Conservation (phyloP, 139 green algal species). For the Ulvella scutata region DNA sequence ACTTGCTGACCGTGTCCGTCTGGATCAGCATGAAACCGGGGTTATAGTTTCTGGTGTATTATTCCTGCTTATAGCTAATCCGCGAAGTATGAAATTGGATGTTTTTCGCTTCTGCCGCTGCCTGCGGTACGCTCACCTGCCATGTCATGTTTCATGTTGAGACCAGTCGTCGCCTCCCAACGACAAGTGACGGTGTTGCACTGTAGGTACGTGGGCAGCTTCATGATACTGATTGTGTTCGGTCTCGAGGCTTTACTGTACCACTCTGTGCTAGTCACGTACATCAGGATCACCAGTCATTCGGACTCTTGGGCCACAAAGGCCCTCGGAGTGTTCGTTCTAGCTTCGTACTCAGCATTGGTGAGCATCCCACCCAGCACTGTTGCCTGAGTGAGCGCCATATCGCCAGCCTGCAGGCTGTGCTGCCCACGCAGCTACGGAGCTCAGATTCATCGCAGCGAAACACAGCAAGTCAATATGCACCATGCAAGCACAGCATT, state of each 20-base stretch:
- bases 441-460: not conserved
- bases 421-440: not conserved
- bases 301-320: not conserved
- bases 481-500: not conserved
- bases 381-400: not conserved
- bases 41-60: too few relatives aligned
- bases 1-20: too few relatives aligned
- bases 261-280: slow-evolving; percentile 32
- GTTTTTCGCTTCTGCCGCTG: not conserved
- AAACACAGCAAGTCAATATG: not conserved
- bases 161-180: too few relatives aligned
- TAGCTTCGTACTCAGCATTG: slow-evolving; percentile 24
- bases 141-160: too few relatives aligned
- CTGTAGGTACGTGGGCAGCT: not conserved
- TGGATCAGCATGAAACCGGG: too few relatives aligned
- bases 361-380: slow-evolving; percentile 15
- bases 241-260: slow-evolving; percentile 41
- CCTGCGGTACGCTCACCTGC: too few relatives aligned
- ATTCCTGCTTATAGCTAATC: too few relatives aligned
- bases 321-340: slow-evolving; percentile 11
- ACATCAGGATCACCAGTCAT: slow-evolving; percentile 18
- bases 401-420: not conserved
- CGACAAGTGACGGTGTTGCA: too few relatives aligned
- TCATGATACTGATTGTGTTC: slow-evolving; percentile 76
- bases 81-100: too few relatives aligned